Evolutionary conservation across 2,329 filamentous ascomycete genomes (phyloP), one percentile per base, ranked within the genome.

Genomic region (Phialophora macrospora): DNA sequence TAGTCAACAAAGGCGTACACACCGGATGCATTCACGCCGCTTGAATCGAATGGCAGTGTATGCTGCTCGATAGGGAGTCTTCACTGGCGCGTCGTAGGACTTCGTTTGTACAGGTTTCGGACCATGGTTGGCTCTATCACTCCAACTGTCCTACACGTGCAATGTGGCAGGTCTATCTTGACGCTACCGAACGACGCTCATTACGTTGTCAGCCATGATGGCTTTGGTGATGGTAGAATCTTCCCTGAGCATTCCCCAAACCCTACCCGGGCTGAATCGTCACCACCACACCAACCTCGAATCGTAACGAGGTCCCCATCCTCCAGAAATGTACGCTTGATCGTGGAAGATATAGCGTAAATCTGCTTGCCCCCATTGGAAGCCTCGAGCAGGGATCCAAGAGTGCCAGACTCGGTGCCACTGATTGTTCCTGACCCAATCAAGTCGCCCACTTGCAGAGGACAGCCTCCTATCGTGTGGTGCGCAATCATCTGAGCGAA

Each of bases 401-500:
- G 80, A 5, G 86, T 85, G 6, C 78, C 77, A 11, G 79, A 76
- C 51, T 80, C 80, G 7, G 77, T 81, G 2, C 91, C 90, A 49
- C 85, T 88, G 72, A 95, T 93, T 1, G 91, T 95, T 2, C 91
- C 91, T 2, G 88, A 91, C 1, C 90, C 91, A 6, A 94, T 79
- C 60, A 94, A 77, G 74, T 94, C 91, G 38, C 91, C 91, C 0
- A 87, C 84, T 58, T 87, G 83, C 81, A 94, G 82, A 3, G 88
- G 86, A 75, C 91, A 94, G 5, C 91, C 91, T 0, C 88, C 90
- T 54, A 91, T 83, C 1, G 88, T 87, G 74, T 94, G 91, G 74
- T 94, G 91, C 1, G 90, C 85, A 48, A 94, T 80, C 90, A 93
- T 93, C 76, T 94, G 91, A 3, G 89, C 85, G 78, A 93, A 94